phyloP scores from a whole-genome alignment of 2,329 filamentous ascomycete genomes.

The Colletotrichum tanaceti region DNA sequence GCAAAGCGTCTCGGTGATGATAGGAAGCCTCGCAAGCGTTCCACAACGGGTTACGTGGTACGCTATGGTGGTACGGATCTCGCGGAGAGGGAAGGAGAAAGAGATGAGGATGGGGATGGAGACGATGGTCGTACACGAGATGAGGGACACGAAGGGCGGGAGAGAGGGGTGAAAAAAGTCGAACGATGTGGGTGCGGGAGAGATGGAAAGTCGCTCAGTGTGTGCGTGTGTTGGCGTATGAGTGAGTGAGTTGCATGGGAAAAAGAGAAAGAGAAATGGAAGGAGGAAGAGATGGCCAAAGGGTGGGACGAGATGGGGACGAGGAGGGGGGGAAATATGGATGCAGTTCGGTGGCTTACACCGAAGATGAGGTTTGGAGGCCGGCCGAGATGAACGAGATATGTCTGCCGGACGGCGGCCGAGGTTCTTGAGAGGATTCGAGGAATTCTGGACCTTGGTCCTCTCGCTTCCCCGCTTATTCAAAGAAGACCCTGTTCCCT shows the following conservation, averaged over 20 bases:
- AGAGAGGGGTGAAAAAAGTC: conserved; percentile 14
- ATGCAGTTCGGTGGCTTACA: conserved; percentile 41
- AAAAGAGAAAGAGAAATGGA: neutral
- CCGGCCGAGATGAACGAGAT: conserved; percentile 28
- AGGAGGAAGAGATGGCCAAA: conserved; percentile 7
- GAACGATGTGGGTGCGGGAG: conserved; percentile 31
- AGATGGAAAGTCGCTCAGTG: conserved; percentile 28
- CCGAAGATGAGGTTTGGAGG: conserved; percentile 35
- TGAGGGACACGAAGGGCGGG: neutral
- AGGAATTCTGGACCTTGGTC: conserved; percentile 26
- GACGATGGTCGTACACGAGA: neutral
- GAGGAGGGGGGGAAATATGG: conserved; percentile 21
- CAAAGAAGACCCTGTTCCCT: neutral
- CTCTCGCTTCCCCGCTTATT: conserved; percentile 20
- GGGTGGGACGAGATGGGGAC: conserved; percentile 26
- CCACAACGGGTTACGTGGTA: conserved; percentile 3
- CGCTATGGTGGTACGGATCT: conserved; percentile 11
- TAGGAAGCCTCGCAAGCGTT: conserved; percentile 11
- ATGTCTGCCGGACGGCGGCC: conserved; percentile 32
- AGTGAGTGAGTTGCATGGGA: conserved; percentile 22
- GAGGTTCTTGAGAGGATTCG: conserved; percentile 23
- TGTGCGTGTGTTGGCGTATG: no score
- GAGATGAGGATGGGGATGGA: no score
- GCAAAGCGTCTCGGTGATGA: conserved; percentile 13
- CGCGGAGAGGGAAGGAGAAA: conserved; percentile 13